Conservation (phyloP, 2,329 filamentous ascomycete genomes). For the Aspergillus sp. region DNA sequence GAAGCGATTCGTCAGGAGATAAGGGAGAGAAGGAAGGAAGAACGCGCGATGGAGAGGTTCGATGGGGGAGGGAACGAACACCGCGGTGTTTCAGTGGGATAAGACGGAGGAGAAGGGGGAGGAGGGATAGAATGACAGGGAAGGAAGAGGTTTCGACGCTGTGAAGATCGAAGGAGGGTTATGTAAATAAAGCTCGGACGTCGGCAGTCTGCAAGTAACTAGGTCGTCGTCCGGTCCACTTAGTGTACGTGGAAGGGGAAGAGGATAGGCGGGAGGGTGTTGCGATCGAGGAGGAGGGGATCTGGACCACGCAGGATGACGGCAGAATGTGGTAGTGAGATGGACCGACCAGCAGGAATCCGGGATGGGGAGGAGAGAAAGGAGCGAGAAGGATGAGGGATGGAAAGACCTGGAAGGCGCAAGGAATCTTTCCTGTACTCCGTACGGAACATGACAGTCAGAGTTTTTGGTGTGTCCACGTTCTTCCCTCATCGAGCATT, state of each 20-base stretch:
- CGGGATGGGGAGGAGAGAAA: neutral
- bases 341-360: neutral
- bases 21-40: constrained; percentile 12
- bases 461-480: neutral
- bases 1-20: constrained; percentile 15
- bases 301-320: neutral
- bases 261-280: neutral
- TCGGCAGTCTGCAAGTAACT: neutral
- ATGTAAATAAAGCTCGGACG: neutral
- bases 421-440: neutral
- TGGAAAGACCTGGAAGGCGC: neutral
- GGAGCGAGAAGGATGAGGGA: neutral
- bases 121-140: constrained; percentile 6
- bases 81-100: neutral
- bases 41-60: constrained; percentile 1
- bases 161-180: neutral
- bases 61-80: neutral
- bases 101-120: constrained; percentile 4
- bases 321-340: neutral
- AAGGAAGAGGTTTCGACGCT: neutral
- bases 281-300: neutral
- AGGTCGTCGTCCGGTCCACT: neutral
- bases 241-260: neutral
- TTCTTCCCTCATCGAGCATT: neutral
- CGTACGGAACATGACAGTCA: neutral